Evolutionary conservation across 192 early-diverging fungal species (phyloP).

Genomic region (Backusella liffmaniae): DNA sequence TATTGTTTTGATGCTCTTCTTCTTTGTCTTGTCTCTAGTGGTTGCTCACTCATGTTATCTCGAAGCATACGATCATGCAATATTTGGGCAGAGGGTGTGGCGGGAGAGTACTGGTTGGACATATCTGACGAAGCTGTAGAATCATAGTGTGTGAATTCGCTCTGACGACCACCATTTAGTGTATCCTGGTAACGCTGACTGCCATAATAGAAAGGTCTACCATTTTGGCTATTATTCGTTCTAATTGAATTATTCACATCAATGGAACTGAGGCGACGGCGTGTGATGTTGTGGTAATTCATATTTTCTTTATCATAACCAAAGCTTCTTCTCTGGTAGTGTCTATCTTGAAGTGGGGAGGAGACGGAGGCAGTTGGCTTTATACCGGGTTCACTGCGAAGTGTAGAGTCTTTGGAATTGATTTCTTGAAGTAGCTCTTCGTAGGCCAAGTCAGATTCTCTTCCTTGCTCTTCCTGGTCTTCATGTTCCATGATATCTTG

Average conservation of each 20-base stretch:
- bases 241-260: background rate
- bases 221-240: background rate
- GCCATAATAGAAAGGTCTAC: background rate
- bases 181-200: background rate
- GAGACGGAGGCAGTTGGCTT: background rate
- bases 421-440: background rate
- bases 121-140: background rate
- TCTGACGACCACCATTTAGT: background rate
- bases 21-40: background rate
- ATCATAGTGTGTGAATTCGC: background rate
- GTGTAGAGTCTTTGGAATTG: background rate
- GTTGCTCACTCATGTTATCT: background rate
- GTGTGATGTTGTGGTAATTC: background rate
- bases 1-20: background rate
- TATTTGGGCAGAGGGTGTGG: background rate
- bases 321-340: background rate
- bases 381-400: background rate
- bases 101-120: background rate
- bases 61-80: slow-evolving; percentile 9
- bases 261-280: background rate
- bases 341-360: background rate
- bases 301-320: background rate
- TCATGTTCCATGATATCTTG: background rate
- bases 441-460: background rate
- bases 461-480: background rate